Percentiles rank a stretch among this genome's conserved stretches.
These are phyloP conservation scores for Parasitella parasitica DNA, from an alignment of 371 early-diverging fungal species.

Conservation along the genomic window DNA sequence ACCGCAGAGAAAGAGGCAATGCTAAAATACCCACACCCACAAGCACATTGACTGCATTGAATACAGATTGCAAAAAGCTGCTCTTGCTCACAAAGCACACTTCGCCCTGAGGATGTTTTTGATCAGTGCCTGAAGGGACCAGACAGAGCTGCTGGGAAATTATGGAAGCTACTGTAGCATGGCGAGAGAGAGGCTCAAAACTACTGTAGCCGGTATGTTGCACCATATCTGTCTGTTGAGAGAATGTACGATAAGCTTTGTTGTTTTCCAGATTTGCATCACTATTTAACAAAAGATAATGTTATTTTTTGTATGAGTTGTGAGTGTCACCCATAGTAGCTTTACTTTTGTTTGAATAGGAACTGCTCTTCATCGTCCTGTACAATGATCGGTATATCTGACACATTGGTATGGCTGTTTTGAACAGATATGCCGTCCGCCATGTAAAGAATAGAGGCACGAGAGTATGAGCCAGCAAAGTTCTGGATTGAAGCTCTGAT, in stretches of 20 bases:
- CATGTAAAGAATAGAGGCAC: conserved; percentile 37
- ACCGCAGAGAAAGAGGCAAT: conserved; percentile 31
- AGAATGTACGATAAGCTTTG: conserved; percentile 9
- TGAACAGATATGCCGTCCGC: conserved; percentile 32
- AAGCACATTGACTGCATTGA: conserved; percentile 62
- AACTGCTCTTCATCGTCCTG: conserved; percentile 9
- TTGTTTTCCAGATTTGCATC: not conserved
- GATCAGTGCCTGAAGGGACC: not conserved
- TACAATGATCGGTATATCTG: not conserved
- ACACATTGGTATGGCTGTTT: not conserved
- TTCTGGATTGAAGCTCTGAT: conserved; percentile 25
- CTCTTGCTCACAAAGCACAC: not conserved
- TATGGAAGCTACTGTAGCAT: conserved; percentile 20
- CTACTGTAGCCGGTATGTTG: not conserved
- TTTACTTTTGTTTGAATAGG: not conserved
- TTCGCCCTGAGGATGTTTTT: conserved; percentile 6
- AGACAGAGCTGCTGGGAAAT: conserved; percentile 9
- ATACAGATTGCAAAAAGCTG: conserved; percentile 47
- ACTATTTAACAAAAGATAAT: not conserved
- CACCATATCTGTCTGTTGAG: conserved; percentile 6
- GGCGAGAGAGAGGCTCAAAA: conserved; percentile 22
- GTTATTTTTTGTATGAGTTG: not conserved
- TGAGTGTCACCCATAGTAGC: not conserved
- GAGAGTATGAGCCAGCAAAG: conserved; percentile 46
- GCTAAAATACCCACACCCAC: conserved; percentile 61